These are phyloP conservation scores for Scleroderma citrinum DNA, from an alignment of 768 basidiomycete genomes.

Conservation along the genomic window DNA sequence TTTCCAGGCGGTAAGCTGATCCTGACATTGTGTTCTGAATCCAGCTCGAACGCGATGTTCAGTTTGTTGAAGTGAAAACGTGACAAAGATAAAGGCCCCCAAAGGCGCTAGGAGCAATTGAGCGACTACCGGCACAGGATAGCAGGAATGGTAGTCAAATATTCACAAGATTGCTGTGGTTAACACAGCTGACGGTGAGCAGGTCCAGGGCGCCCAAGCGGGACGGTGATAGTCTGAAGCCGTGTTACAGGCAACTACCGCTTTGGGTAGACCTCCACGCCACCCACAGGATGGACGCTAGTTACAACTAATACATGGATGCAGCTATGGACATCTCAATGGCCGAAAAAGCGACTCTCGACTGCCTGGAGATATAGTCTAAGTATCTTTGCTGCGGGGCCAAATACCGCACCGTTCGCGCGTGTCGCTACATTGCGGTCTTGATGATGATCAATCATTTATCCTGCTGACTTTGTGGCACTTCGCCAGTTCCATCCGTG, in stretches of 20 bases:
- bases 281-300: neutral
- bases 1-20: constrained; percentile 59
- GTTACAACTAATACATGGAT: no score
- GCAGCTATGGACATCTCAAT: no score
- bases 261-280: constrained; percentile 13
- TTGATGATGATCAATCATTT: neutral
- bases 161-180: neutral
- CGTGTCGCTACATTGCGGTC: constrained; percentile 10
- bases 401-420: constrained; percentile 17
- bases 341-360: no score
- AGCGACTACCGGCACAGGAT: constrained; percentile 1
- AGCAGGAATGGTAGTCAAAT: neutral
- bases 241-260: constrained; percentile 22
- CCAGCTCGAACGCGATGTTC: constrained; percentile 27
- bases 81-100: neutral
- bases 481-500: neutral
- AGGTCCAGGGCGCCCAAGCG: constrained; percentile 1
- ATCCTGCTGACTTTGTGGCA: neutral
- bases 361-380: no score
- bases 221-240: constrained; percentile 19
- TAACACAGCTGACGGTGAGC: neutral
- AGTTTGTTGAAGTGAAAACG: neutral
- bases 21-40: constrained; percentile 46
- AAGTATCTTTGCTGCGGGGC: no score
- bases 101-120: constrained; percentile 12